Evolutionary conservation across 805 yeast genomes (phyloP), one percentile per base, ranked within the genome.

Genomic region (Saturnispora dispora): DNA sequence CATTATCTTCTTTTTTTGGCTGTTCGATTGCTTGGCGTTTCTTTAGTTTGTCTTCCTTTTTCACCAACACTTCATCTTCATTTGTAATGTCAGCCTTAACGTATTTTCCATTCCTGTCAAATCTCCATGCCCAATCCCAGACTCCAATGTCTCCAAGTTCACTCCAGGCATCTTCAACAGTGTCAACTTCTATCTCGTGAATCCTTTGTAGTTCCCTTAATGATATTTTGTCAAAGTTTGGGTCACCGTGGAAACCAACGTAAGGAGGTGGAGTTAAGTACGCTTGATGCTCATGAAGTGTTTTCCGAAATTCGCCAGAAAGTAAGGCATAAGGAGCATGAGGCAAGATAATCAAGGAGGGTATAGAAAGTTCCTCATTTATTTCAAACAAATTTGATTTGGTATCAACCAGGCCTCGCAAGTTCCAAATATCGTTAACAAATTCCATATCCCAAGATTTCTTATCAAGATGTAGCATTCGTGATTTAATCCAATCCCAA

Each of bases 361-460:
- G 69, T 11, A 58, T 49, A 8, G 64, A n/a, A 27, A 46, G 27
- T 17, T 43, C 33, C 20, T 28, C 8, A 13, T 43, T 45, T 23
- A 25, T 28, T 23, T 40, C 4, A 30, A 20, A 43, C 11, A 42
- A 6, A 40, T 46, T 51, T n/a, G 33, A 45, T 25, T 52, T 51
- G 22, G 50, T 55, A 9, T 58, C 46, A 1, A 57, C 43, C 22
- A 65, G 55, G 1, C 53, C 51, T 5, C 55, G 46, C 0, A 66
- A 41, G 25, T 63, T 55, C 52, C 70, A 60, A 33, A 69, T 61
- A 45, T 69, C 68, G 60, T 76, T 76, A 4, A 72, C 60, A 3
- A 78, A 60, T 43, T 79, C 83, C 82, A 78, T 77, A 58, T 79
- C 83, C 55, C 71, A 77, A 33, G 78, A 81, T n/a, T 61, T 54